A percentile compares a stretch with the other conserved stretches of the same genome.
Evolutionary conservation across 169 alveolate species (phyloP).

Genomic region (Plasmodium gaboni): DNA sequence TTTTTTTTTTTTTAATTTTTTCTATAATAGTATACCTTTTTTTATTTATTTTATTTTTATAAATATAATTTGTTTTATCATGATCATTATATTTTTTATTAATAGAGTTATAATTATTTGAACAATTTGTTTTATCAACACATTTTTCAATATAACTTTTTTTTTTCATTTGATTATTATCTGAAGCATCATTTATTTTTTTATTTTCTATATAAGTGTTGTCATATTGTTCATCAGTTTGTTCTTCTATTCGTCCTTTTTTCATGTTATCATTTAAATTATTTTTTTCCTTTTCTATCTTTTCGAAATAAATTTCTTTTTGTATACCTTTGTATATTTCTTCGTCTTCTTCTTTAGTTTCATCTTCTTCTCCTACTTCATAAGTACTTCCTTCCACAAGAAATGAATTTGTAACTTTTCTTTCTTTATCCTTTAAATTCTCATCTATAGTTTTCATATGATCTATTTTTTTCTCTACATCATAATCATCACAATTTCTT

Average conservation of each 20-base stretch:
- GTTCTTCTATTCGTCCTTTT: background rate
- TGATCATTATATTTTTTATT: constrained; percentile 2
- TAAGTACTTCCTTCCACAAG: too few relatives aligned
- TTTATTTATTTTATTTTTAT: constrained; percentile 44
- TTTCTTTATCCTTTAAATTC: too few relatives aligned
- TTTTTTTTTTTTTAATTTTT: constrained; percentile 34
- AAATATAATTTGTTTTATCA: constrained; percentile 6
- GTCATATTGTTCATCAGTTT: background rate
- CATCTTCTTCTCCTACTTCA: constrained; percentile 6
- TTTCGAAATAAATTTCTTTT: background rate
- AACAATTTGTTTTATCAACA: too few relatives aligned
- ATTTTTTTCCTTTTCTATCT: background rate
- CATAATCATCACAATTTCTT: background rate
- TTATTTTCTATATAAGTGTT: constrained; percentile 9
- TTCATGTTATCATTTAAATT: background rate
- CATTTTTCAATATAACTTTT: background rate
- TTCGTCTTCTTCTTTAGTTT: background rate
- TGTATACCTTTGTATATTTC: background rate
- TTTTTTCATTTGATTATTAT: background rate
- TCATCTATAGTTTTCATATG: too few relatives aligned
- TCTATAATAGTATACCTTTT: constrained; percentile 41
- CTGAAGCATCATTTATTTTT: constrained; percentile 13
- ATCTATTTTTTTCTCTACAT: background rate
- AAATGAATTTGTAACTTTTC: too few relatives aligned
- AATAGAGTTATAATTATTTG: background rate